Evolutionary conservation across 2,329 filamentous ascomycete species (phyloP), one percentile per base, ranked within the genome.

Genomic region (Epichloe festucae): DNA sequence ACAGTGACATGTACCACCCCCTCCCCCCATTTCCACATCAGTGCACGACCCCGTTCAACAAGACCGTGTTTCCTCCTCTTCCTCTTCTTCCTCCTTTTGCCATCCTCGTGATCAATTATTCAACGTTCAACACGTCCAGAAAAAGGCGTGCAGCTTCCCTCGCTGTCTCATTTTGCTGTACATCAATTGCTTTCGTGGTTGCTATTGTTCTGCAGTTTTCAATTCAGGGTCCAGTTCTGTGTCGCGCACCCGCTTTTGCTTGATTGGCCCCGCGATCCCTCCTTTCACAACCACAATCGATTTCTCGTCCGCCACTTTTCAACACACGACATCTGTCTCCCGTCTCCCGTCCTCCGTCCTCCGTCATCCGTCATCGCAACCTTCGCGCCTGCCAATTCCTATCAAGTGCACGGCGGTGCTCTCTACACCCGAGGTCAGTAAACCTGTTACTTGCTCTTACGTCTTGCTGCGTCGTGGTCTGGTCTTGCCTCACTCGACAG

Each of bases 211-310:
- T 48, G 21, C 17, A 5, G 15, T 34, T 47, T 8, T 38, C 12
- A 12, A 40, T 48, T 36, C 44, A 45, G 48, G 48, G 48, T 36
- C 48, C 39, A 44, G 44, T 23, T 34, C n/a, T 35, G n/a, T 19
- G 39, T 19, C 40, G 10, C 44, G 12, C 39, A 36, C 44, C 48
- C 27, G 48, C 52, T 31, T 31, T 41, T 14, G 38, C 40, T 38
- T 50, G 49, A 50, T 50, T 53, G 52, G 52, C 48, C 52, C 52
- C 44, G 23, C 52, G 44, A 39, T 53, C 35, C 17, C 48, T 51
- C 52, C 52, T 51, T 51, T 53, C 14, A 41, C 48, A 38, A 51
- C 52, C 48, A 53, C 48, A 48, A 46, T 48, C 35, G 19, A 45
- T 27, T 40, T 48, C 47, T 53, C 31, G 48, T 44, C 52, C 45